phyloP scores from a whole-genome alignment of 1,284 basidiomycete species.

The Schizophyllum amplum region DNA sequence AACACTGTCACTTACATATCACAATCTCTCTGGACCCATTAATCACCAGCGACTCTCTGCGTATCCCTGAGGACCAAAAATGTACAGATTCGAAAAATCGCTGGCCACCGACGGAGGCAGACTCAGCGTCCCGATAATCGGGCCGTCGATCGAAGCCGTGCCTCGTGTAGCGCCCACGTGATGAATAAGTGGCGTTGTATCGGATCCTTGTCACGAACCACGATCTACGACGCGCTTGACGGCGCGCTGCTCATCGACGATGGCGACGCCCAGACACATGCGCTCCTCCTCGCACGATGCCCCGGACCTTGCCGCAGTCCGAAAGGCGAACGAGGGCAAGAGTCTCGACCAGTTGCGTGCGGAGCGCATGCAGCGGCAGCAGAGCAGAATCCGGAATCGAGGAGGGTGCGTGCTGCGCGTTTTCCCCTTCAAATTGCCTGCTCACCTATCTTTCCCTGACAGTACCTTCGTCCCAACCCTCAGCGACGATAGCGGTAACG shows the following conservation, averaged over 20 bases:
- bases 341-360: background rate
- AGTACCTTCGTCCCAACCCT: background rate
- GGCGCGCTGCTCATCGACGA: background rate
- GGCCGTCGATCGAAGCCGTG: too few relatives aligned
- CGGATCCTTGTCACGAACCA: background rate
- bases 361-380: constrained; percentile 43
- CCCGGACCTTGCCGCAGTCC: background rate
- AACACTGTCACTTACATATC: too few relatives aligned
- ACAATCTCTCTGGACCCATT: too few relatives aligned
- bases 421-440: background rate
- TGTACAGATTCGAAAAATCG: too few relatives aligned
- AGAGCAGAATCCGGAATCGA: constrained; percentile 52
- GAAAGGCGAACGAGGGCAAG: background rate
- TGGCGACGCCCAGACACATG: background rate
- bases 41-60: too few relatives aligned
- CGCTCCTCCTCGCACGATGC: background rate
- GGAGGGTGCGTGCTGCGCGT: constrained; percentile 42
- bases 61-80: too few relatives aligned
- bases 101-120: too few relatives aligned
- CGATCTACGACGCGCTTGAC: too few relatives aligned
- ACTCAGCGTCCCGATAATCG: too few relatives aligned
- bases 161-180: background rate
- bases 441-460: background rate
- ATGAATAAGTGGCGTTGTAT: background rate
- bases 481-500: background rate